phyloP scores from a whole-genome alignment of 202 grass and related monocot genomes.

The Brachypodium distachyon region DNA sequence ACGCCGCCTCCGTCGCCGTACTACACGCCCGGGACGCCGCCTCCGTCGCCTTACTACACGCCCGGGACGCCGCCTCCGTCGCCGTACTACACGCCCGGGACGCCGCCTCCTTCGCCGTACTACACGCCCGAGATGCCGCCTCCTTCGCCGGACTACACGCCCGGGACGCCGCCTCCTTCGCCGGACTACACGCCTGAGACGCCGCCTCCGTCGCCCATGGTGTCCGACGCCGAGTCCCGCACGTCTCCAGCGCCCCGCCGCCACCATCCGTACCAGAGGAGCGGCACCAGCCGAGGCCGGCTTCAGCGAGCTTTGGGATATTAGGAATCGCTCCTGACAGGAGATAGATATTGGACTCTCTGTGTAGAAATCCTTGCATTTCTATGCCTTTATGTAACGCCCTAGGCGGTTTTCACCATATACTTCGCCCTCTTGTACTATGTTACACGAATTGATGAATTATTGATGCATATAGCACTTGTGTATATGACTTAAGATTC shows the following conservation, averaged over 20 bases:
- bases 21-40: not conserved
- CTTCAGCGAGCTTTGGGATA: not conserved
- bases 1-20: not conserved
- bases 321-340: no score
- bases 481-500: not conserved
- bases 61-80: not conserved
- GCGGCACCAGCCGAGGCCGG: not conserved
- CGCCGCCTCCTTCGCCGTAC: no score
- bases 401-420: no score
- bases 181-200: not conserved
- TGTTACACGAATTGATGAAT: not conserved
- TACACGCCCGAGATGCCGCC: not conserved
- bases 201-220: not conserved
- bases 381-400: not conserved
- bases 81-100: not conserved
- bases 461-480: not conserved
- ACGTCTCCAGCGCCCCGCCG: not conserved
- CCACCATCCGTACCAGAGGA: slow-evolving; percentile 4
- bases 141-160: not conserved
- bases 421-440: not conserved
- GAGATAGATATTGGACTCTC: not conserved
- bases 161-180: not conserved
- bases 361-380: not conserved
- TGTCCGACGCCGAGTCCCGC: not conserved
- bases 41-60: not conserved